phyloP scores from a whole-genome alignment of 2,329 filamentous ascomycete genomes.

The Stemphylium beticola region DNA sequence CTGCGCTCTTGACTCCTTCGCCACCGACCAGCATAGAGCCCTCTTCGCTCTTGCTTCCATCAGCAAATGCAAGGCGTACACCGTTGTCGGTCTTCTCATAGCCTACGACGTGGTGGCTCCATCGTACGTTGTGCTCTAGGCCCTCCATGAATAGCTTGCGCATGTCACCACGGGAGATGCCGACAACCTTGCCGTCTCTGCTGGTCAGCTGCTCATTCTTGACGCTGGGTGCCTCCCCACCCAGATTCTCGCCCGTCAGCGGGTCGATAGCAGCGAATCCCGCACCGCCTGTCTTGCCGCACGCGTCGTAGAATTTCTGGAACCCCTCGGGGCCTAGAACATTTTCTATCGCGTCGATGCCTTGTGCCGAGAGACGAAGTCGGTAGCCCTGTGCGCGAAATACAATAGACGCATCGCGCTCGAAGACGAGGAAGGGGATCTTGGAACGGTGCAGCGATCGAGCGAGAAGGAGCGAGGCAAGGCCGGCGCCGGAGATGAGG shows the following conservation, averaged over 20 bases:
- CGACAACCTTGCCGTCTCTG: constrained; percentile 65
- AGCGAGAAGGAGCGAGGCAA: constrained; percentile 42
- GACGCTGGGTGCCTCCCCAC: constrained; percentile 19
- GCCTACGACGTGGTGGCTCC: constrained; percentile 62
- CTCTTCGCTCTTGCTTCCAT: constrained; percentile 64
- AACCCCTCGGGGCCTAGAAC: constrained; percentile 59
- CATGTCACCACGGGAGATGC: constrained; percentile 69
- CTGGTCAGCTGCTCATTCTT: constrained; percentile 51
- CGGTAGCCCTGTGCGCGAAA: constrained; percentile 70
- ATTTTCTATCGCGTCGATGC: constrained; percentile 66
- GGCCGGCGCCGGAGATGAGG: constrained; percentile 48
- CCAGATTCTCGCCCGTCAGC: constrained; percentile 57
- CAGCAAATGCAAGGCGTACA: constrained; percentile 64
- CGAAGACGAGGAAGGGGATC: constrained; percentile 45
- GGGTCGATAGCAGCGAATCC: constrained; percentile 62
- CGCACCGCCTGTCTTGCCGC: constrained; percentile 65
- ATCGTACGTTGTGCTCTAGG: constrained; percentile 62
- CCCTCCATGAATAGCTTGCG: constrained; percentile 63
- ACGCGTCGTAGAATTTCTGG: constrained; percentile 63
- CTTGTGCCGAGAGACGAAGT: constrained; percentile 62
- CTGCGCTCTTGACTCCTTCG: constrained; percentile 67
- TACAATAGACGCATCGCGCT: constrained; percentile 54
- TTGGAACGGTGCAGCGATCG: constrained; percentile 35
- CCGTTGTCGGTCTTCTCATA: constrained; percentile 64
- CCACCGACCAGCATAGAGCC: constrained; percentile 66